Conservation (phyloP, 1,284 basidiomycete genomes). For the Termitomyces sp. region DNA sequence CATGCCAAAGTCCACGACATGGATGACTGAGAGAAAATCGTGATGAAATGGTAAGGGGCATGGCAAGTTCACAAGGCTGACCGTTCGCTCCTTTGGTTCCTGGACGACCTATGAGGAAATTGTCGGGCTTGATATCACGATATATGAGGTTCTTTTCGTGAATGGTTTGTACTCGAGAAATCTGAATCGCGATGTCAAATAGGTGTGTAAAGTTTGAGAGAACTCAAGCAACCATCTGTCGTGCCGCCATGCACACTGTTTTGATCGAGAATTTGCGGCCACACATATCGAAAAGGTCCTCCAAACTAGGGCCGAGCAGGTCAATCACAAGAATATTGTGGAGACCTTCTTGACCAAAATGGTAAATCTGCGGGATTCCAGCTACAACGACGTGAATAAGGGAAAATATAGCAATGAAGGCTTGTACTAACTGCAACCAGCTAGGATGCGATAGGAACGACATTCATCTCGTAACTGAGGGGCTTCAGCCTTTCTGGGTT, state of each 20-base stretch:
- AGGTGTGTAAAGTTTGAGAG: not conserved
- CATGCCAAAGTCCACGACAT: constrained; percentile 93
- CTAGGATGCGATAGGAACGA: constrained; percentile 92
- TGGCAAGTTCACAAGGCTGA: constrained; percentile 26
- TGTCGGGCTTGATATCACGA: constrained; percentile 97
- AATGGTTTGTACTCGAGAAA: constrained; percentile 88
- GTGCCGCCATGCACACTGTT: constrained; percentile 95
- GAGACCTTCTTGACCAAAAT: constrained; percentile 96
- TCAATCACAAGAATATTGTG: constrained; percentile 98
- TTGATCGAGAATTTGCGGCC: constrained; percentile 92
- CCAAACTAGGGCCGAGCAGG: constrained; percentile 86
- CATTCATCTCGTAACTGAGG: constrained; percentile 96
- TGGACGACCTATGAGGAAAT: constrained; percentile 90
- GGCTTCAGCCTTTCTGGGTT: constrained; percentile 94
- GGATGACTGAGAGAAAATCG: constrained; percentile 26
- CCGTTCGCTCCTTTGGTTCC: constrained; percentile 83
- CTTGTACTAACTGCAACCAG: constrained; percentile 76
- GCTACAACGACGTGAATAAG: constrained; percentile 39
- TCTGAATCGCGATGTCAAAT: constrained; percentile 36
- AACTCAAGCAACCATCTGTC: constrained; percentile 77
- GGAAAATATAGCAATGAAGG: constrained; percentile 6
- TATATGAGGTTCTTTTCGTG: constrained; percentile 98
- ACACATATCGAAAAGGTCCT: constrained; percentile 96
- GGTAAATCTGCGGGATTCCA: constrained; percentile 94
- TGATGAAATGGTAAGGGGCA: constrained; percentile 7